Conservation (phyloP, 768 basidiomycete species). For the Xanthoconium stramineum region DNA sequence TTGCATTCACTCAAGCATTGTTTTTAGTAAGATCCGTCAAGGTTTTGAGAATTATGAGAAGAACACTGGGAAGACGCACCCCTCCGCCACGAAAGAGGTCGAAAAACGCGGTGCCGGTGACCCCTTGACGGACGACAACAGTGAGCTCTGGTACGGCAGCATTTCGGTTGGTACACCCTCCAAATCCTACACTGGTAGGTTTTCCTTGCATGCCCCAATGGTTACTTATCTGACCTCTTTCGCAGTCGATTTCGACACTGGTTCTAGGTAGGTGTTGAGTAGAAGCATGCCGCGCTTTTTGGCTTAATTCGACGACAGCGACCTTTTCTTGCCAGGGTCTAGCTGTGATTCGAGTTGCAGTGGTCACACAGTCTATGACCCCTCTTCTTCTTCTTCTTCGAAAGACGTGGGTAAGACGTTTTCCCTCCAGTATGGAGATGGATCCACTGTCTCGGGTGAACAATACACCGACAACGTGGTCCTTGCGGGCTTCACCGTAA, state of each 20-base stretch:
- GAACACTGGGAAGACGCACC: conserved; percentile 6
- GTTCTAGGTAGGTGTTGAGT: conserved; percentile 15
- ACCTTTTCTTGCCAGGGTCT: conserved; percentile 11
- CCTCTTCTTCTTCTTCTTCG: conserved; percentile 26
- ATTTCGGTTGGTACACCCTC: conserved; percentile 14
- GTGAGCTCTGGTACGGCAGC: conserved; percentile 9
- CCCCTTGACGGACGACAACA: background rate
- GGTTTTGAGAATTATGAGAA: conserved; percentile 6
- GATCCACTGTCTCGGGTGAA: conserved; percentile 29
- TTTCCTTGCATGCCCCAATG: no score
- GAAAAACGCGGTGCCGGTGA: background rate
- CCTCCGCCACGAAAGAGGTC: background rate
- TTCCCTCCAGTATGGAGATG: conserved; percentile 36
- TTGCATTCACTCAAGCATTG: background rate
- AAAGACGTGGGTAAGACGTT: conserved; percentile 21
- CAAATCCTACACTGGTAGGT: conserved; percentile 5
- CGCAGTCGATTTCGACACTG: conserved; percentile 29
- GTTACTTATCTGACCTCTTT: background rate
- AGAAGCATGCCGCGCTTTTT: background rate
- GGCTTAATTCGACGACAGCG: conserved; percentile 4
- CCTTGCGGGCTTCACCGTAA: conserved; percentile 3
- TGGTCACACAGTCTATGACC: conserved; percentile 26
- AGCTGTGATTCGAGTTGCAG: conserved; percentile 20
- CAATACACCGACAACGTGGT: conserved; percentile 35
- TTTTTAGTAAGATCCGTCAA: conserved; percentile 5